Conservation (phyloP, 2,329 filamentous ascomycete species). For the Phyllachora maydis region DNA sequence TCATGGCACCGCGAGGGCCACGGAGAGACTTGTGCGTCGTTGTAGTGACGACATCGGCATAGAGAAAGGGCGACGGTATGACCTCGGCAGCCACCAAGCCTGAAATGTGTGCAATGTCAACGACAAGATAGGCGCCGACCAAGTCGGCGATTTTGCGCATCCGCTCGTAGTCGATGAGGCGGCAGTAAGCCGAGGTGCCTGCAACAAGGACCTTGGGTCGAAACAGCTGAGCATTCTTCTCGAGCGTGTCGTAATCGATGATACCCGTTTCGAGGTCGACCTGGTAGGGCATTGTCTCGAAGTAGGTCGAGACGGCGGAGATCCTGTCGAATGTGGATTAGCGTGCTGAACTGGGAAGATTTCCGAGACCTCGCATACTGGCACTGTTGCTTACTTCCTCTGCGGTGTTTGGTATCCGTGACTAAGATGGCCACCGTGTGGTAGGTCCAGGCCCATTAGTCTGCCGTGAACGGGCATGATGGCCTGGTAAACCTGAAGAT, state of each 20-base stretch:
- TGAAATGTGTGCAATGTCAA: conserved; percentile 98
- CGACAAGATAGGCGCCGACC: conserved; percentile 83
- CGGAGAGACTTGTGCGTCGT: conserved; percentile 98
- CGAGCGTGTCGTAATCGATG: conserved; percentile 89
- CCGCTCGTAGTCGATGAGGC: conserved; percentile 86
- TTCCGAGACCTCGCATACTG: no score
- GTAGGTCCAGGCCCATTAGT: conserved; percentile 89
- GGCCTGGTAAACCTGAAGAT: conserved; percentile 95
- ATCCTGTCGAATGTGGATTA: conserved; percentile 30
- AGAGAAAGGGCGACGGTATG: conserved; percentile 77
- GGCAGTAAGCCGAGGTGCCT: conserved; percentile 95
- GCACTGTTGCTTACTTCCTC: conserved; percentile 68
- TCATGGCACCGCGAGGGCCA: conserved; percentile 96
- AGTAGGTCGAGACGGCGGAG: conserved; percentile 95
- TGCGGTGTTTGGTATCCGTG: conserved; percentile 95
- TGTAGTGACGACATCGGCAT: conserved; percentile 93
- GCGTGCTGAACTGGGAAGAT: neutral
- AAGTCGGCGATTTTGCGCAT: conserved; percentile 94
- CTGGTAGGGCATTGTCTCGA: conserved; percentile 95
- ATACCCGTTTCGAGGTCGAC: conserved; percentile 77
- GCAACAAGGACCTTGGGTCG: conserved; percentile 92
- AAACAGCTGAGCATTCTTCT: conserved; percentile 80
- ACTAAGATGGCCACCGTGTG: conserved; percentile 83
- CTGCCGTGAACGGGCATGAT: conserved; percentile 90
- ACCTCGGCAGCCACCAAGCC: conserved; percentile 85